Evolutionary conservation across 352 stramenopile species (phyloP).

Genomic region (Globisporangium okanoganense): DNA sequence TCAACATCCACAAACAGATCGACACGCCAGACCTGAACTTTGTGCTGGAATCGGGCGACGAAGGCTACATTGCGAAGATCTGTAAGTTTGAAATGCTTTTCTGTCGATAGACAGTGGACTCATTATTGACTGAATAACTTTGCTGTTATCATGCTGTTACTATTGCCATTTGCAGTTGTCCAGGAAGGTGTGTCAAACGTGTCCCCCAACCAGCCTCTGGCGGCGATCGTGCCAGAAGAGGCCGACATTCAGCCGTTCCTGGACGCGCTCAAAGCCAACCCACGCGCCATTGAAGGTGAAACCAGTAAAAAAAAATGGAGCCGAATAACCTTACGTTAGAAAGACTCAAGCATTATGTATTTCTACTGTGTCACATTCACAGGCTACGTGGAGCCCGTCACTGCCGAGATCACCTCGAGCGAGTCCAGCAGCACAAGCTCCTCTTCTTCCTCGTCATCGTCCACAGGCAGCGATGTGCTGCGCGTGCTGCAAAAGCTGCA

Average conservation of each 20-base stretch:
- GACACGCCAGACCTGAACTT: constrained; percentile 84
- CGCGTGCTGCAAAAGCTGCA: constrained; percentile 73
- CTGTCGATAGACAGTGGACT: background rate
- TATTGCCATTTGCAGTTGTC: constrained; percentile 41
- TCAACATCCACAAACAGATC: no score
- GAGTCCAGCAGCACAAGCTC: background rate
- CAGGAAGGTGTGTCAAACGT: constrained; percentile 50
- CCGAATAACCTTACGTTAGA: no score
- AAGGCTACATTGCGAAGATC: constrained; percentile 63
- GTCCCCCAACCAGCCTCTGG: constrained; percentile 59
- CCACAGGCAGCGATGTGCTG: constrained; percentile 62
- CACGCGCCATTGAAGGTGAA: constrained; percentile 60
- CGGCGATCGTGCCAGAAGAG: constrained; percentile 69
- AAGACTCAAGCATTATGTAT: background rate
- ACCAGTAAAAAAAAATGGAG: no score
- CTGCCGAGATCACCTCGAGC: constrained; percentile 12
- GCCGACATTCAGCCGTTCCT: constrained; percentile 63
- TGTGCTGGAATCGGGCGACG: constrained; percentile 73
- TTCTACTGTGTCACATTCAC: background rate
- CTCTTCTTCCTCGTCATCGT: constrained; percentile 8
- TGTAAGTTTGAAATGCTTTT: constrained; percentile 2
- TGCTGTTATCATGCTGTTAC: background rate
- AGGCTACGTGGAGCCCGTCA: constrained; percentile 30
- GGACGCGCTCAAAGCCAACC: constrained; percentile 45
- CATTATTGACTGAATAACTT: background rate